Base-by-base conservation (phyloP, 176 grass and related monocot genomes). In the Cymbopogon citratus region DNA sequence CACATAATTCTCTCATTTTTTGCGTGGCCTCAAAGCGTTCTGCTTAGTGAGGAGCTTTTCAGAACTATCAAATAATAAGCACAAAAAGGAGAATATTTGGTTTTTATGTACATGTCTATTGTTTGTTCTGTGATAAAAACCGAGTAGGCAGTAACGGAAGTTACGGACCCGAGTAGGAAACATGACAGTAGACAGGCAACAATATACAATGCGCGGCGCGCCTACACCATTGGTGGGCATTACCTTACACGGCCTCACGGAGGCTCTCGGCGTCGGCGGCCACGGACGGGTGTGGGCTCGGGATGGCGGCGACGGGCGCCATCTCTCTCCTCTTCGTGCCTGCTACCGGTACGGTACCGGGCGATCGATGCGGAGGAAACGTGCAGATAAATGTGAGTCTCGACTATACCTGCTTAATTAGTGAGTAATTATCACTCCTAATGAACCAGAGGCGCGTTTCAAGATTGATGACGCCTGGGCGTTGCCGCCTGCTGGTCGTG, bases 201-300 rank as follows among this genome's bases (percentile, higher is more conserved):
- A n/a, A 33, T 33, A 33, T 33, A 43, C 40, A 43, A 43, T 43
- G 40, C 11, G 12, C 44, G 46, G 3, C 15, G 46, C 14, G 15
- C 4, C 13, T 12, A 14, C 13, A 48, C 44, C 12, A 9, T 3
- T 0, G 45, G 48, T 7, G 16, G 29, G 1, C 33, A 13, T 59
- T 79, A 90, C 91, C 87, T 79, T 90, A 62, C 69, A 92, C 69
- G 61, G 87, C 84, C 67, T 85, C 85, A 27, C 77, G 74, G 39
- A 93, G 69, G 52, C 65, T 69, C 36, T 87, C 36, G 9, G 91
- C 87, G 34, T 93, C 87, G 63, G 85, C 76, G 3, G 52, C 69
- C 57, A 87, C 84, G 4, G 84, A 74, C 45, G 78, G 48, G 5
- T 51, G 3, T 3, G 81, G 59, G 12, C 40, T 78, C 63, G 84